Base-by-base conservation (phyloP, 257 asterid genomes). In the Striga asiatica region DNA sequence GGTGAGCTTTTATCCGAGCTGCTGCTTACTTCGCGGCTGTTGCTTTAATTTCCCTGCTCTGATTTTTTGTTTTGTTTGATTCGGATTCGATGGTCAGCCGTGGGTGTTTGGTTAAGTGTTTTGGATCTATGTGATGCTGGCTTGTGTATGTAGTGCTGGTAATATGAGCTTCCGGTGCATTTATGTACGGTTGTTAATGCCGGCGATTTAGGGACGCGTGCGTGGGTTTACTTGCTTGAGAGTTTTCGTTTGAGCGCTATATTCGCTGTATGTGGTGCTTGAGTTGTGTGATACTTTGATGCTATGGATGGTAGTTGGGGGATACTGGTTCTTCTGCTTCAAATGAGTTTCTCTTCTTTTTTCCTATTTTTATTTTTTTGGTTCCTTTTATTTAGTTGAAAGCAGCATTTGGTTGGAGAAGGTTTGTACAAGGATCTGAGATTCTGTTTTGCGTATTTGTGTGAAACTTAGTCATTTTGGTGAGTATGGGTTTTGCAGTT, bases 1-100 rank as follows among this genome's bases (percentile, higher is more conserved):
- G 68, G 80, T 75, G 42, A 72, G 81, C 48, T 9, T 72, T 54
- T 46, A 41, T 58, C 64, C 74, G 42, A 72, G 81, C 48, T 9
- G 67, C 51, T 46, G 35, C 56, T 61, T 61, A n/a, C 47, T 35
- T 70, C 62, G 51, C 71, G 38, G 22, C 47, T 53, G n/a, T n/a
- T n/a, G n/a, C n/a, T 62, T 61, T 52, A 39, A 35, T 35, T 6
- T 20, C 20, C 18, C 14, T 18, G 61, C 41, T 34, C 42, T 22
- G 45, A 47, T 20, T 13, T 34, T 20, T n/a, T n/a, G n/a, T 14
- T 8, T 25, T 18, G 29, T 60, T 54, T 59, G n/a, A n/a, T n/a
- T n/a, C n/a, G n/a, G n/a, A n/a, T n/a, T n/a, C n/a, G n/a, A n/a
- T n/a, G n/a, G n/a, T n/a, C n/a, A n/a, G n/a, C n/a, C n/a, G n/a